A percentile compares a stretch with the other conserved stretches of the same genome.
These are phyloP conservation scores for Coemansia umbellata DNA, from an alignment of 192 early-diverging fungal species.

Conservation along the genomic window DNA sequence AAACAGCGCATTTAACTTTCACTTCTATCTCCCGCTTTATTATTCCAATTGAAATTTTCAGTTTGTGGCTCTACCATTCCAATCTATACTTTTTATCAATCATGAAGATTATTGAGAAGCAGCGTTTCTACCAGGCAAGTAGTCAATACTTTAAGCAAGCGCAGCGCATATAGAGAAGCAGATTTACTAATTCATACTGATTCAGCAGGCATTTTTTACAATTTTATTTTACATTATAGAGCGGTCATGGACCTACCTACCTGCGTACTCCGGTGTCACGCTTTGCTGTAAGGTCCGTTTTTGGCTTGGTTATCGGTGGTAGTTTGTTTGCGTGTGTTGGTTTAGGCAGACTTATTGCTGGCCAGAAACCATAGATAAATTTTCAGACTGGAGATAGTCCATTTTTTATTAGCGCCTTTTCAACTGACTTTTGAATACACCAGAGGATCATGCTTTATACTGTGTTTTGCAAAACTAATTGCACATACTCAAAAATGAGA, in stretches of 20 bases:
- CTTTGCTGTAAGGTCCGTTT: slow-evolving; percentile 8
- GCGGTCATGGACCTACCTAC: slow-evolving; percentile 42
- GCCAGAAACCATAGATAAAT: slow-evolving; percentile 32
- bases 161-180: slow-evolving; percentile 8
- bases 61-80: neutral
- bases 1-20: too few species aligned
- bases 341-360: slow-evolving; percentile 29
- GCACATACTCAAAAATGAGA: too few species aligned
- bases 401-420: too few species aligned
- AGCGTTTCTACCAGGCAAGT: slow-evolving; percentile 53
- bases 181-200: neutral
- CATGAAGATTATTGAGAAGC: slow-evolving; percentile 45
- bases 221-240: slow-evolving; percentile 10
- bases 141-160: slow-evolving; percentile 40
- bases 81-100: neutral
- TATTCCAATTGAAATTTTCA: slow-evolving; percentile 3
- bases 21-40: too few species aligned
- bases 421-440: too few species aligned
- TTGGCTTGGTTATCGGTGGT: slow-evolving; percentile 26
- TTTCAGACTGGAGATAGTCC: too few species aligned
- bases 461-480: too few species aligned
- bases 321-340: slow-evolving; percentile 13
- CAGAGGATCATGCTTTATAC: too few species aligned
- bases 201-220: neutral
- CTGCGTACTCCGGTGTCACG: slow-evolving; percentile 36